Conservation (phyloP, 192 early-diverging fungal species). For the Podila horticola region DNA sequence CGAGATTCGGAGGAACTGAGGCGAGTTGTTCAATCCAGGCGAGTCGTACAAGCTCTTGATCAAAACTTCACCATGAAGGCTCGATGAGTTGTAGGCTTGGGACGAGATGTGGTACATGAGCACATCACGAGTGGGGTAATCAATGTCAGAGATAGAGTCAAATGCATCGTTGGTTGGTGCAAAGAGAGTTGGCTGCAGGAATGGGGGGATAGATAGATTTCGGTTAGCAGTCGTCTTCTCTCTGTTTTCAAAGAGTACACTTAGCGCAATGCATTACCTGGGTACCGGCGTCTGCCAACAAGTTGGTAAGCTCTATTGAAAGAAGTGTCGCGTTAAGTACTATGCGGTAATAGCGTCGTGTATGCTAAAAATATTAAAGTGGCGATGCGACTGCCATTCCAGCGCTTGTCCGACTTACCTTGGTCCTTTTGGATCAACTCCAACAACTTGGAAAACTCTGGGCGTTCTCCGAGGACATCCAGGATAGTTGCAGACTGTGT, state of each 20-base stretch:
- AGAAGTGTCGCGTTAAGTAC: not conserved
- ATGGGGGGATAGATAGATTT: not conserved
- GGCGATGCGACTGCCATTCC: too few species aligned
- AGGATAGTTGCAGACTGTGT: constrained; percentile 11
- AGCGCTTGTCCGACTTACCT: not conserved
- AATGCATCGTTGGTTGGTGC: constrained; percentile 43
- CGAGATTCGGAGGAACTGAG: constrained; percentile 34
- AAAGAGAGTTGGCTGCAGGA: constrained; percentile 28
- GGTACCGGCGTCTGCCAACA: constrained; percentile 17
- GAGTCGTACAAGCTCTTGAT: constrained; percentile 27
- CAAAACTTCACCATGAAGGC: constrained; percentile 5
- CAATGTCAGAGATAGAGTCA: constrained; percentile 31
- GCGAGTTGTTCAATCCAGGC: constrained; percentile 21
- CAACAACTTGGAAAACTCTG: constrained; percentile 39
- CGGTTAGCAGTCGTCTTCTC: not conserved
- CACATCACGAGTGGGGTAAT: constrained; percentile 22
- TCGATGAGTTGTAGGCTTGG: constrained; percentile 16
- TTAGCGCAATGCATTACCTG: not conserved
- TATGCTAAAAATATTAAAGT: too few species aligned
- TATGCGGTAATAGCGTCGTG: too few species aligned
- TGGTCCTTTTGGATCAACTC: constrained; percentile 30
- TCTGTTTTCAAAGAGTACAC: too few species aligned
- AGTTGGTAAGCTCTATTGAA: constrained; percentile 7
- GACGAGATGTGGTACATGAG: constrained; percentile 40
- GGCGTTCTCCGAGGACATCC: constrained; percentile 23